A percentile compares a stretch with the other conserved stretches of the same genome.
These are phyloP conservation scores for Hanseniaspora uvarum DNA, from an alignment of 1,139 yeast species.

Conservation along the genomic window DNA sequence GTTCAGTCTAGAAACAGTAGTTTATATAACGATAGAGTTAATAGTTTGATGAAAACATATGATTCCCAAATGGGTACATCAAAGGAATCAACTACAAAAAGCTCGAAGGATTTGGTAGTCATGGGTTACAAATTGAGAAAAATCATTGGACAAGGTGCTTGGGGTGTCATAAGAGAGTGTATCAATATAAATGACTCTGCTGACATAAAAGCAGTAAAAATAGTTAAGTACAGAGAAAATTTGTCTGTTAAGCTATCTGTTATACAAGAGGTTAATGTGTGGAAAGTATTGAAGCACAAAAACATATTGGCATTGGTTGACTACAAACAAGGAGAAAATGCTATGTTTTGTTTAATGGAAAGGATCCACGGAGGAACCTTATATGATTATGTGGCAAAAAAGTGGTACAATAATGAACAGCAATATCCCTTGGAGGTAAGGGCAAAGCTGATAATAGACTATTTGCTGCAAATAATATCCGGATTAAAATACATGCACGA, in stretches of 20 bases:
- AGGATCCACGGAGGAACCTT: conserved; percentile 72
- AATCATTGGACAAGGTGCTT: conserved; percentile 84
- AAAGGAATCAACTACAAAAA: background rate
- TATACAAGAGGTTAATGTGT: conserved; percentile 59
- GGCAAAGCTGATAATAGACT: conserved; percentile 32
- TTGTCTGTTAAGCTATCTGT: conserved; percentile 43
- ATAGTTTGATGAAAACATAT: background rate
- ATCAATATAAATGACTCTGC: conserved; percentile 35
- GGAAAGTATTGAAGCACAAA: conserved; percentile 60
- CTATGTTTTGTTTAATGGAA: conserved; percentile 65
- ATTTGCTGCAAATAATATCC: conserved; percentile 42
- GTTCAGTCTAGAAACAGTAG: background rate
- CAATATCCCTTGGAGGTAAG: conserved; percentile 29
- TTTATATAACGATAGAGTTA: background rate
- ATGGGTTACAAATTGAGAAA: conserved; percentile 57
- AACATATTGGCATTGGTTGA: conserved; percentile 54
- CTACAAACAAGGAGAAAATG: conserved; percentile 45
- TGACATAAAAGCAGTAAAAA: conserved; percentile 58
- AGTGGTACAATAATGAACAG: conserved; percentile 44
- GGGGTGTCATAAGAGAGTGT: conserved; percentile 83
- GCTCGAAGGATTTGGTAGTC: conserved; percentile 44
- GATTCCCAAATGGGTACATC: background rate
- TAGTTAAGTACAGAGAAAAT: conserved; percentile 47
- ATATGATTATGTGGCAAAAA: conserved; percentile 59
- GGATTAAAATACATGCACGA: conserved; percentile 64